These are phyloP conservation scores for Lachancea sp. DNA, from an alignment of 805 yeast species.

Conservation along the genomic window DNA sequence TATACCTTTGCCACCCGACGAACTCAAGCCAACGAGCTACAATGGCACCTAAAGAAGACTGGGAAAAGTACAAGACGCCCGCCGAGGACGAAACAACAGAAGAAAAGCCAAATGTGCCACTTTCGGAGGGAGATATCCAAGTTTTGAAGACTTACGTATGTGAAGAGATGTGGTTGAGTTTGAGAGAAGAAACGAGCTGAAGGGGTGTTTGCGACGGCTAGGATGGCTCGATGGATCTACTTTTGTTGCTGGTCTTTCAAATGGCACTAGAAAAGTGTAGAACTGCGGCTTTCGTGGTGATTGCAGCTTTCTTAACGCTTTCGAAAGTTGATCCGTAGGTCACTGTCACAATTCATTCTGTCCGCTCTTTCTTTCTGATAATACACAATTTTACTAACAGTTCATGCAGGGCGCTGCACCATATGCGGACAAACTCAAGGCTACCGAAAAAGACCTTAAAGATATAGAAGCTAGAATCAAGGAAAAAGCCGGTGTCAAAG, in stretches of 20 bases:
- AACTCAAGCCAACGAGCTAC: slow-evolving; percentile 5
- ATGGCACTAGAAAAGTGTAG: no score
- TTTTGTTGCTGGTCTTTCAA: not conserved
- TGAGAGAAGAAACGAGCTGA: not conserved
- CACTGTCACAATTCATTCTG: not conserved
- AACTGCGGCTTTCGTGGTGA: no score
- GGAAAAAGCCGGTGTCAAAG: slow-evolving; percentile 90
- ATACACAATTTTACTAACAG: slow-evolving; percentile 12
- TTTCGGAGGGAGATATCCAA: slow-evolving; percentile 94
- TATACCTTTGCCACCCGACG: slow-evolving; percentile 16
- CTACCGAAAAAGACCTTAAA: slow-evolving; percentile 80
- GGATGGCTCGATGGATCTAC: not conserved
- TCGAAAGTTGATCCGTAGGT: no score
- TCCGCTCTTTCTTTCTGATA: not conserved
- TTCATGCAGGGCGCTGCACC: slow-evolving; percentile 77
- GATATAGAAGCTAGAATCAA: slow-evolving; percentile 80
- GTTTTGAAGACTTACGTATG: slow-evolving; percentile 80
- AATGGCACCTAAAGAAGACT: slow-evolving; percentile 96
- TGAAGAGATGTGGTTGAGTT: slow-evolving; percentile 4
- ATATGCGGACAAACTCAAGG: slow-evolving; percentile 73
- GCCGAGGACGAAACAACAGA: slow-evolving; percentile 53
- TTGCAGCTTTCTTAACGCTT: no score
- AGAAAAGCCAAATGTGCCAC: slow-evolving; percentile 74
- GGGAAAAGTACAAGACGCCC: slow-evolving; percentile 97
- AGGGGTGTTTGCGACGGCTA: not conserved